Evolutionary conservation across 2,329 filamentous ascomycete genomes (phyloP), one percentile per base, ranked within the genome.

Genomic region (Shiraia bambusicola): DNA sequence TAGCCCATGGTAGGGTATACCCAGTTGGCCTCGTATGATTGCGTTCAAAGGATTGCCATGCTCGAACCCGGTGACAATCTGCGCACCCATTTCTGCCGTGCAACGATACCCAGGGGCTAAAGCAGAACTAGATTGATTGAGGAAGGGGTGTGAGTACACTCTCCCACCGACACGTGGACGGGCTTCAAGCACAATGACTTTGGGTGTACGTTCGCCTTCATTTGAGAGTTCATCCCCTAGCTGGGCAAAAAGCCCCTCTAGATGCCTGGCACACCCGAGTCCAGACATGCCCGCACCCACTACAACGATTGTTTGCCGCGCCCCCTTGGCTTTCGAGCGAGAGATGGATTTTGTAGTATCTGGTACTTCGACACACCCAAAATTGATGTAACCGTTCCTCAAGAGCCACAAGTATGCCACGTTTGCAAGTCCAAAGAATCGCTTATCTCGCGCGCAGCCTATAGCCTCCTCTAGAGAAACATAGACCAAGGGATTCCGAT

Each of bases 61-160:
- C 54, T 97, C 90, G 65, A 97, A 98, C 0, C 93, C 93, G 25
- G 94, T 96, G 47, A 98, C 90, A 46, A 98, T 97, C 77, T 98
- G 95, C 40, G 92, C 93, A 19, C 93, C 93, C 84, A 96, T 94
- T 67, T 98, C 93, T 24, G 89, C 93, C 14, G 91, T 97, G 61
- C 86, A 86, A 36, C 71, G 79, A 66, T 77, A 80, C 69, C 75
- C 63, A 52, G 75, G 58, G 63, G 76, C 70, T 63, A 82, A 55
- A 51, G 71, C 69, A 61, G 74, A 63, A 41, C 74, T 69, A 66
- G 79, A 67, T 73, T 86, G 72, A 73, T 82, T 77, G 74, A 72
- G 73, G 46, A 84, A 67, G 33, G 80, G 81, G 63, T 85, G 89
- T 38, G 93, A 98, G 69, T 96, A 97, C 14, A 98, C 89, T 53